These are phyloP conservation scores for Myriosclerotinia curreyana DNA, from an alignment of 2,329 filamentous ascomycete genomes.

Conservation along the genomic window DNA sequence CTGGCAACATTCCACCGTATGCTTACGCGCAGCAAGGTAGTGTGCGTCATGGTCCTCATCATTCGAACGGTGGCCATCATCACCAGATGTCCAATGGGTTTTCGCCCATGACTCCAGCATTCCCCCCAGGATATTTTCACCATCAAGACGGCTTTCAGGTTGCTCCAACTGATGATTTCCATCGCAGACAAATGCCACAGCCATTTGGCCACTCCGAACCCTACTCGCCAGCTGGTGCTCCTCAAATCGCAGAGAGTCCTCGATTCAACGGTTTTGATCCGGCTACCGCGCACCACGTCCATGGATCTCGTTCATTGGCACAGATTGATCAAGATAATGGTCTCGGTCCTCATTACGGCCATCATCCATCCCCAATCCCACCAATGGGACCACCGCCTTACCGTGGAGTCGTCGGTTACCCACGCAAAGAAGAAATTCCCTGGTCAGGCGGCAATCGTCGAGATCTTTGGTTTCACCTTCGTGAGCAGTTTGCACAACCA, in stretches of 20 bases:
- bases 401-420: conserved; percentile 22
- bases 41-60: conserved; percentile 29
- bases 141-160: conserved; percentile 32
- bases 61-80: conserved; percentile 33
- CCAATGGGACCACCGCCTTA: conserved; percentile 38
- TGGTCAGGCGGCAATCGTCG: conserved; percentile 39
- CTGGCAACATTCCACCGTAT: conserved; percentile 44
- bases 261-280: conserved; percentile 45
- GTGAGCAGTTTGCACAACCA: conserved; percentile 42
- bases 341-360: conserved; percentile 38
- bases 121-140: conserved; percentile 31
- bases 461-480: conserved; percentile 43
- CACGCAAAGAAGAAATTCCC: conserved; percentile 29
- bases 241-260: conserved; percentile 29
- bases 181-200: conserved; percentile 33
- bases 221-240: conserved; percentile 39
- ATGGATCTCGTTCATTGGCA: conserved; percentile 57
- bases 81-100: conserved; percentile 35
- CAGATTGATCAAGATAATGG: conserved; percentile 45
- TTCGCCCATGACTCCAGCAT: conserved; percentile 33
- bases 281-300: conserved; percentile 59
- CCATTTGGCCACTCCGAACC: conserved; percentile 39
- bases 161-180: conserved; percentile 28
- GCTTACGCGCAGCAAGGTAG: conserved; percentile 29
- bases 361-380: conserved; percentile 43